Conservation (phyloP, 2,329 filamentous ascomycete species). For the Colletotrichum sp. region DNA sequence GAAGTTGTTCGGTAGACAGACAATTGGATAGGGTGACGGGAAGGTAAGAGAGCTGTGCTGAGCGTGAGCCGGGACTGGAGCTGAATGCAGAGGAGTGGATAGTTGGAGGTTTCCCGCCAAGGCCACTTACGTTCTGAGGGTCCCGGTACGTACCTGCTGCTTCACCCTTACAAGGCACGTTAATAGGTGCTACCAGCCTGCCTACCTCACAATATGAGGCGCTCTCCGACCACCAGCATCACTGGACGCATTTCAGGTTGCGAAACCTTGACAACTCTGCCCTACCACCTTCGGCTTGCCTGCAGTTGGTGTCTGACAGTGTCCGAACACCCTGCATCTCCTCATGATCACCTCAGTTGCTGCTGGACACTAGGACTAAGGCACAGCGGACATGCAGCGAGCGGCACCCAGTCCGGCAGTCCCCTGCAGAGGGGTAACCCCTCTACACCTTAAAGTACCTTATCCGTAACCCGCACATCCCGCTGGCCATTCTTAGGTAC, state of each 20-base stretch:
- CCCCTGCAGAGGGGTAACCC: constrained; percentile 12
- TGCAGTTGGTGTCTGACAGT: neutral
- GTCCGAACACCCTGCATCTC: neutral
- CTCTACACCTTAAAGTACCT: constrained; percentile 5
- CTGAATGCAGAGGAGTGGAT: constrained; percentile 19
- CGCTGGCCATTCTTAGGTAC: neutral
- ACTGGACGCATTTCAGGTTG: neutral
- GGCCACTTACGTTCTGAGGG: neutral
- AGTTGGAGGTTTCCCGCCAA: constrained; percentile 20
- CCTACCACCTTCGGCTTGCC: neutral
- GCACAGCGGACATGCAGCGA: neutral
- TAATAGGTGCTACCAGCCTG: neutral
- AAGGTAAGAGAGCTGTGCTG: neutral
- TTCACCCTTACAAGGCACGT: neutral
- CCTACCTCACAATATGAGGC: neutral
- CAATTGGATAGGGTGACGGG: constrained; percentile 1
- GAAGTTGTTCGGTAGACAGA: neutral
- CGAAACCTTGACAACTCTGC: neutral
- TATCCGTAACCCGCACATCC: constrained; percentile 12
- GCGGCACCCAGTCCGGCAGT: neutral
- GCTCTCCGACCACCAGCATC: neutral
- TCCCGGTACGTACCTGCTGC: constrained; percentile 12
- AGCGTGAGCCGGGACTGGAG: constrained; percentile 14
- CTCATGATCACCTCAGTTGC: neutral
- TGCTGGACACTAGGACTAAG: neutral